Conservation (phyloP, 768 basidiomycete species). For the Lentinula sp. region DNA sequence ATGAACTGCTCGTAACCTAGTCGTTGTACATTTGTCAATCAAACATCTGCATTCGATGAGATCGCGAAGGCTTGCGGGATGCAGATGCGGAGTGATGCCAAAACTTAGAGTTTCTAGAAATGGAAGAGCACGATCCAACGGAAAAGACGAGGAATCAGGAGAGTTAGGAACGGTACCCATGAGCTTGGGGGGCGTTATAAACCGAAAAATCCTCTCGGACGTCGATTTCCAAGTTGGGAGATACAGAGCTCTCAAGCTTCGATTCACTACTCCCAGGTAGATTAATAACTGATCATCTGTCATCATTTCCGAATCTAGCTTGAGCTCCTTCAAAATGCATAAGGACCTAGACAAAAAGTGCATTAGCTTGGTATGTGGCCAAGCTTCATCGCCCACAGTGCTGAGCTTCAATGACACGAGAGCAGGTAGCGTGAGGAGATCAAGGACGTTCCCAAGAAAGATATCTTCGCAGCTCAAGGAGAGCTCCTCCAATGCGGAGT, state of each 20-base stretch:
- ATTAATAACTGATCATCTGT: background rate
- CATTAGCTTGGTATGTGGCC: background rate
- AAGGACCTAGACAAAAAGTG: background rate
- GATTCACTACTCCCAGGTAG: background rate
- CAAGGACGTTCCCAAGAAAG: background rate
- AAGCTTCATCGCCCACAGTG: background rate
- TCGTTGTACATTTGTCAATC: background rate
- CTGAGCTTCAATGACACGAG: background rate
- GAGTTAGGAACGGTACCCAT: background rate
- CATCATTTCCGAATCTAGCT: background rate
- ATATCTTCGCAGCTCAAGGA: background rate
- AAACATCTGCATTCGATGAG: background rate
- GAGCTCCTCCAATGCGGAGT: background rate
- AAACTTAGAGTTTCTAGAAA: background rate
- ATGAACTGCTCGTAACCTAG: background rate
- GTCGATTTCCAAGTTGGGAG: background rate
- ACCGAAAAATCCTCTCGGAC: background rate
- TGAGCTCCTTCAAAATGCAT: background rate
- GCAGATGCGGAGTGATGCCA: background rate
- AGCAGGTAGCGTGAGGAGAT: background rate
- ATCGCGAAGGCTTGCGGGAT: background rate
- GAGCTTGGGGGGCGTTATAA: background rate
- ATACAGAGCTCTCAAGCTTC: background rate
- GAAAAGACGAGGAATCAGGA: background rate
- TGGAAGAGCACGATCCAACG: background rate